Percentiles rank a stretch among this genome's conserved stretches.
Evolutionary conservation across 2,329 filamentous ascomycete genomes (phyloP).

Genomic region (Sclerotinia nivalis): DNA sequence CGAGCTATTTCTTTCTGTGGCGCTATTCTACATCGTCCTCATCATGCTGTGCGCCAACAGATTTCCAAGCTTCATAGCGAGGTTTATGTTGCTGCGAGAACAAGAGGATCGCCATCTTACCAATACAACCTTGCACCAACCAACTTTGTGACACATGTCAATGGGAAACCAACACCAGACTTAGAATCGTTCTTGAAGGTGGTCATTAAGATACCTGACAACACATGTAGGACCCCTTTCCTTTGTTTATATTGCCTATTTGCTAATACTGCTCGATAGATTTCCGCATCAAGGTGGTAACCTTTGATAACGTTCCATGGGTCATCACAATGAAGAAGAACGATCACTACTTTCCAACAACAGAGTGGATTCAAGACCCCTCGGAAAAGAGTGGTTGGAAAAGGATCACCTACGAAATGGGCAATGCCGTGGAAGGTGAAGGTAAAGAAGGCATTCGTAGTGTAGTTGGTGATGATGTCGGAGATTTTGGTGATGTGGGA

Average conservation of each 20-base stretch:
- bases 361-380: constrained; percentile 67
- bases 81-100: constrained; percentile 89
- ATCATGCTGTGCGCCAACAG: constrained; percentile 95
- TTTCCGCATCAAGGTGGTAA: constrained; percentile 95
- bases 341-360: constrained; percentile 85
- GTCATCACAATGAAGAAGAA: constrained; percentile 99
- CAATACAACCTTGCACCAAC: constrained; percentile 92
- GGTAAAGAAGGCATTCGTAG: constrained; percentile 42
- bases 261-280: constrained; percentile 50
- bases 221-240: constrained; percentile 66
- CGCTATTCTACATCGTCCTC: constrained; percentile 86
- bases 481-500: constrained; percentile 32
- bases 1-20: constrained; percentile 94
- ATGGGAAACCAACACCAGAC: constrained; percentile 81
- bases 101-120: constrained; percentile 78
- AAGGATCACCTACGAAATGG: constrained; percentile 61
- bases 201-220: constrained; percentile 87
- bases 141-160: constrained; percentile 97
- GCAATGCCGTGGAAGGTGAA: constrained; percentile 55
- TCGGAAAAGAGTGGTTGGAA: constrained; percentile 62
- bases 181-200: constrained; percentile 77
- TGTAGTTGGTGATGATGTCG: constrained; percentile 35
- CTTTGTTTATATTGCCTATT: not conserved
- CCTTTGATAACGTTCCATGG: constrained; percentile 98
- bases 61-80: constrained; percentile 96